Evolutionary conservation across 1,139 yeast genomes (phyloP).

Genomic region (Yamadazyma siamensis): DNA sequence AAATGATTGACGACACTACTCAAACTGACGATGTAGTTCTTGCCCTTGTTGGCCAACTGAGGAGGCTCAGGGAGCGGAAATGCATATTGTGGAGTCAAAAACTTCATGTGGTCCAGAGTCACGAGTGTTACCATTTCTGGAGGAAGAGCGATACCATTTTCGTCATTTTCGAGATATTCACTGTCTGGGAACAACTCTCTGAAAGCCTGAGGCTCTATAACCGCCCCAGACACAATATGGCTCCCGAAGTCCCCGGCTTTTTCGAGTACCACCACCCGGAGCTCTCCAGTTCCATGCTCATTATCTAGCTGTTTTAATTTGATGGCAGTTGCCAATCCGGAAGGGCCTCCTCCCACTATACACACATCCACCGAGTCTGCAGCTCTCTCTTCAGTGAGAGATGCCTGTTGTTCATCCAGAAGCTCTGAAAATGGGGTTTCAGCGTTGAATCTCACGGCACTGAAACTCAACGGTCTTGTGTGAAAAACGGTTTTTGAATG

Average conservation of each 20-base stretch:
- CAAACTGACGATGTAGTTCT: slow-evolving; percentile 81
- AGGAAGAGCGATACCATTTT: slow-evolving; percentile 67
- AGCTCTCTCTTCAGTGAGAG: slow-evolving; percentile 63
- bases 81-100: slow-evolving; percentile 53
- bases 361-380: slow-evolving; percentile 87
- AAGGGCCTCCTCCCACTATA: slow-evolving; percentile 97
- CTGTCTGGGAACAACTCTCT: slow-evolving; percentile 82
- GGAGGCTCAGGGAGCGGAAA: slow-evolving; percentile 90
- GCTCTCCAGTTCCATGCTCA: slow-evolving; percentile 61
- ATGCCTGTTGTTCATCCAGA: slow-evolving; percentile 8
- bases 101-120: slow-evolving; percentile 65
- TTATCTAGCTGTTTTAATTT: slow-evolving; percentile 78
- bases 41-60: slow-evolving; percentile 75
- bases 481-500: too few relatives aligned
- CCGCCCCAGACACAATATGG: slow-evolving; percentile 92
- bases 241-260: slow-evolving; percentile 92
- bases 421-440: slow-evolving; percentile 4
- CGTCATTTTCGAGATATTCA: slow-evolving; percentile 47
- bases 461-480: slow-evolving; percentile 5
- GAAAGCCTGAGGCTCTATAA: slow-evolving; percentile 83
- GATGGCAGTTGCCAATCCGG: slow-evolving; percentile 94
- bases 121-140: slow-evolving; percentile 73
- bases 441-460: neutral
- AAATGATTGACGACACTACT: slow-evolving; percentile 79
- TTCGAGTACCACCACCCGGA: slow-evolving; percentile 84